phyloP scores from a whole-genome alignment of 1,284 basidiomycete species.

The Apiotrichum gracile region DNA sequence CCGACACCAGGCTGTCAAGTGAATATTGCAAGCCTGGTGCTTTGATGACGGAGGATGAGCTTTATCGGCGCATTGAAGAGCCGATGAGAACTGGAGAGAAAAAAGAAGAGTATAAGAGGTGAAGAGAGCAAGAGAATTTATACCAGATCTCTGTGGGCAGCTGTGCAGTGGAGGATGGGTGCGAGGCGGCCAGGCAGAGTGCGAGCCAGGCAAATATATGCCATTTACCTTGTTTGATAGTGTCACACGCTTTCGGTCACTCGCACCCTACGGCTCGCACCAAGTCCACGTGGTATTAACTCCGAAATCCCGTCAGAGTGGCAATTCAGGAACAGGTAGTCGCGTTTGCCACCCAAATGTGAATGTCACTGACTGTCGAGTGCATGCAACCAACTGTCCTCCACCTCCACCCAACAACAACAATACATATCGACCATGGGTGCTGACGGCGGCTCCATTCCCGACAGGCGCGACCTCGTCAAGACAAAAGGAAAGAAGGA shows the following conservation, averaged over 20 bases:
- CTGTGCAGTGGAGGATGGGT: neutral
- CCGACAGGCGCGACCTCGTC: slow-evolving; percentile 47
- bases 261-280: slow-evolving; percentile 1
- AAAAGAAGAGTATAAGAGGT: neutral
- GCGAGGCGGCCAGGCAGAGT: neutral
- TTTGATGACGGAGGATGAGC: slow-evolving; percentile 1
- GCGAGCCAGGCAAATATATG: too few relatives aligned
- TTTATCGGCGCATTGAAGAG: slow-evolving; percentile 4
- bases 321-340: neutral
- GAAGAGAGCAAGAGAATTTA: neutral
- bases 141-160: neutral
- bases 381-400: neutral
- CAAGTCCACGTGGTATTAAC: neutral
- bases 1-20: slow-evolving; percentile 10
- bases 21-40: slow-evolving; percentile 7
- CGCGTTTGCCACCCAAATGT: neutral
- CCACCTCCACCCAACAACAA: neutral
- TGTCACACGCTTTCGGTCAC: too few relatives aligned
- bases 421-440: slow-evolving; percentile 27
- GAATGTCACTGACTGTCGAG: neutral
- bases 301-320: neutral
- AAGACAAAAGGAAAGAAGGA: slow-evolving; percentile 46
- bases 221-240: too few relatives aligned
- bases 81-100: neutral
- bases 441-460: slow-evolving; percentile 48